Evolutionary conservation across 805 yeast species (phyloP).

Genomic region (Myxozyma neotropica): DNA sequence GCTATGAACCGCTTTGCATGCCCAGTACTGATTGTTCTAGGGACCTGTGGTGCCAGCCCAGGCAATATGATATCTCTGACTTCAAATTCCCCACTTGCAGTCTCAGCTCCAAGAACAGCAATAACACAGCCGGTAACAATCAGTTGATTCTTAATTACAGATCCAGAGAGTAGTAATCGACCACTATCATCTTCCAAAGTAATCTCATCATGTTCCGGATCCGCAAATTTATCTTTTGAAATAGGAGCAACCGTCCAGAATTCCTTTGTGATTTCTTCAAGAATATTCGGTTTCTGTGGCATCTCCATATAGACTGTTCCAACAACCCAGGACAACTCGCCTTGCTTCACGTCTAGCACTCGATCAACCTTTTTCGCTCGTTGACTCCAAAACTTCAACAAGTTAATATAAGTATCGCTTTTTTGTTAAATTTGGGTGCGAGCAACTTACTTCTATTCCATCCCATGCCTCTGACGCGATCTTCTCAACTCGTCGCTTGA

Average conservation of each 20-base stretch:
- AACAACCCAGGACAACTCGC: conserved; percentile 73
- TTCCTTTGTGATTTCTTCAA: conserved; percentile 71
- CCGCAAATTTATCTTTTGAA: conserved; percentile 52
- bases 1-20: conserved; percentile 52
- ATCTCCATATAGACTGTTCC: conserved; percentile 87
- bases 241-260: conserved; percentile 47
- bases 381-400: conserved; percentile 46
- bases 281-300: conserved; percentile 80
- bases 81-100: conserved; percentile 78
- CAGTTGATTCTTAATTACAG: conserved; percentile 47
- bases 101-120: conserved; percentile 84
- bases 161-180: conserved; percentile 69
- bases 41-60: conserved; percentile 58
- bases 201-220: conserved; percentile 57
- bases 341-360: conserved; percentile 64
- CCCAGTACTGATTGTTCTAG: not conserved
- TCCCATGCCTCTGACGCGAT: conserved; percentile 62
- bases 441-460: conserved; percentile 48
- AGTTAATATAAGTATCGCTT: conserved; percentile 10
- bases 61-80: conserved; percentile 82
- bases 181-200: conserved; percentile 94
- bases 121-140: conserved; percentile 89
- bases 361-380: conserved; percentile 50
- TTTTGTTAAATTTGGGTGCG: not conserved
- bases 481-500: conserved; percentile 52